A percentile compares a stretch with the other conserved stretches of the same genome.
Evolutionary conservation across 306 rosid species (phyloP).

Genomic region (Clitoria ternatea): DNA sequence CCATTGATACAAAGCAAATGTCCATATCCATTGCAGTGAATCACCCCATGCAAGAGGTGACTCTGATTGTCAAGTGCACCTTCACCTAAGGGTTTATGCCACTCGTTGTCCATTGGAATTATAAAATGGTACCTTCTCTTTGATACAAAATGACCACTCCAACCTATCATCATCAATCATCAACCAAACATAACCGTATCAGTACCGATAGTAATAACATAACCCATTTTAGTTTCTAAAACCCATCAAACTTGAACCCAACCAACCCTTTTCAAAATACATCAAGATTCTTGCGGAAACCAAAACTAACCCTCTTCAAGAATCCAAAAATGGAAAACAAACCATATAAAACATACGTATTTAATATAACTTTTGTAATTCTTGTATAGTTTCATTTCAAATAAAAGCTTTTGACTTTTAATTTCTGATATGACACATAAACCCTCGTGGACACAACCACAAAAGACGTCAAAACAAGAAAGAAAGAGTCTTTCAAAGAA

Average conservation of each 20-base stretch:
- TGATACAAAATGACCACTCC: conserved; percentile 83
- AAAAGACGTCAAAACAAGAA: background rate
- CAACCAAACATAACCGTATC: conserved; percentile 7
- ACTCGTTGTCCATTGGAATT: conserved; percentile 58
- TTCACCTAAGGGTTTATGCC: conserved; percentile 73
- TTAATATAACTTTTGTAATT: no score
- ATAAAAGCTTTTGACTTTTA: no score
- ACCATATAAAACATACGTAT: no score
- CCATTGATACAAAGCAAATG: conserved; percentile 82
- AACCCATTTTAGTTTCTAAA: conserved; percentile 14
- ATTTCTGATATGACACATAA: no score
- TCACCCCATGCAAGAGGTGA: conserved; percentile 74
- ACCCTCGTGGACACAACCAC: no score
- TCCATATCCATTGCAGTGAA: conserved; percentile 79
- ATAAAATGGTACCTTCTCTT: conserved; percentile 77
- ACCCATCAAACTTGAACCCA: background rate
- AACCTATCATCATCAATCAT: conserved; percentile 56
- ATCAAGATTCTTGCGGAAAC: no score
- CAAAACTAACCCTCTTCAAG: background rate
- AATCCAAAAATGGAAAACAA: no score
- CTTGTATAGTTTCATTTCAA: no score
- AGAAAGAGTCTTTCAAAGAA: background rate
- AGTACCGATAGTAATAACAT: background rate
- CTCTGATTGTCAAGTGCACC: conserved; percentile 44
- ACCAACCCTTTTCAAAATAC: background rate